Evolutionary conservation across 495 filamentous ascomycete species (phyloP).

Genomic region (Xylaria castorea): DNA sequence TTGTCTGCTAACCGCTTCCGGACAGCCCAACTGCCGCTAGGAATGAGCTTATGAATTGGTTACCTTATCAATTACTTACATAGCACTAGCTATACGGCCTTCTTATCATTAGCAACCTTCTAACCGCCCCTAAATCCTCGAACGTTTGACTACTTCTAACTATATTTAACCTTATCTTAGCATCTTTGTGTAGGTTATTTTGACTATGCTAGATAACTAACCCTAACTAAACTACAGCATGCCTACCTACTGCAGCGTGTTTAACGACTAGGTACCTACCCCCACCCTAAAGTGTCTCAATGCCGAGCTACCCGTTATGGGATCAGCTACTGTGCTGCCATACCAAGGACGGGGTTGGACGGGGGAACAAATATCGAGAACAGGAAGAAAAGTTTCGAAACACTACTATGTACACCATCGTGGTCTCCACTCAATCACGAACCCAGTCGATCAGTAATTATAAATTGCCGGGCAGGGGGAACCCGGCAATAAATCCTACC

Average conservation of each 20-base stretch:
- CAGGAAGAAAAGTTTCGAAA: neutral
- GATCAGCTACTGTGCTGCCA: neutral
- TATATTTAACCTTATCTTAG: neutral
- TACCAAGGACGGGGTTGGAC: neutral
- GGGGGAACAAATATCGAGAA: too few species aligned
- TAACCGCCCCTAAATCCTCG: neutral
- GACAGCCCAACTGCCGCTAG: neutral
- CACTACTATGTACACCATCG: neutral
- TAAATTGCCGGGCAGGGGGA: neutral
- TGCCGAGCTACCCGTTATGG: neutral
- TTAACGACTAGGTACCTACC: too few species aligned
- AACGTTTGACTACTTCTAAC: neutral
- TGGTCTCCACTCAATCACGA: neutral
- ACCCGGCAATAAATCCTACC: neutral
- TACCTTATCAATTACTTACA: slow-evolving; percentile 4
- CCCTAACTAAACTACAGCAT: neutral
- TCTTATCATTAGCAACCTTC: neutral
- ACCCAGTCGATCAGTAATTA: neutral
- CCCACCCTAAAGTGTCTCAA: too few species aligned
- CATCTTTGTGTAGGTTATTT: neutral
- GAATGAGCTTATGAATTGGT: neutral
- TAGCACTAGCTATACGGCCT: neutral
- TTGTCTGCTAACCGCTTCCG: neutral
- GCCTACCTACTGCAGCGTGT: too few species aligned
- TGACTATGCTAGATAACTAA: neutral